Base-by-base conservation (phyloP, 106 monocot species). In the Allium sativum region DNA sequence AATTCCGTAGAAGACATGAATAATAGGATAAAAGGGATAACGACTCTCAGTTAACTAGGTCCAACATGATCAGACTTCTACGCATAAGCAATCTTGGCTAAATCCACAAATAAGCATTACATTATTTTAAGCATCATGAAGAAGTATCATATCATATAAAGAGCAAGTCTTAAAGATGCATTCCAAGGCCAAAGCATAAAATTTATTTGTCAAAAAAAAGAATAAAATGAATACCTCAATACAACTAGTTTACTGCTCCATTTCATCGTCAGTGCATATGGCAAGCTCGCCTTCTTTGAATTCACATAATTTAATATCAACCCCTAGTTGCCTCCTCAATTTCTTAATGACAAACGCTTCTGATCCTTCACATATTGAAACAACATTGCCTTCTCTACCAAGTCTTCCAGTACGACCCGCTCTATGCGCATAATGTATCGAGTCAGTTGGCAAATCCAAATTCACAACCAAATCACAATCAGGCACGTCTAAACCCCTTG, bases 401-500 rank as follows among this genome's bases (percentile, higher is more conserved):
- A 98, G 92, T 21, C 98, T 68, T 12, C 98, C 92, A 3, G 98
- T 82, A 20, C 98, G 72, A 42, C 98, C 92, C 1, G 96, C 96
- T 31, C 96, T 69, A 67, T 98, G 98, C 13, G 98, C 88, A 59
- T 98, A 98, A 59, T 98, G 98, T 64, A 92, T 74, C 6, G 98
- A 88, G 52, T 98, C 98, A 0, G 98, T 98, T 4, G 98, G 98
- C 13, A 98, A 64, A 59, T 92, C 92, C 59, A 98, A 61, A 71
- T 98, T 98, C 43, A 92, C 91, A 42, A 92, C 92, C 2, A 92
- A 82, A 57, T 92, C 98, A 51, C 98, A 98, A 31, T 98, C 92
- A 6, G 92, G 76, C 47, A 98, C 88, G 57, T 98, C 98, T 44
- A 98, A 62, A 45, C 98, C 98, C 60, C 98, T 84, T 12, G 98